A percentile compares a stretch with the other conserved stretches of the same genome.
Evolutionary conservation across 768 basidiomycete species (phyloP).

Genomic region (Holtermannia corniformis): DNA sequence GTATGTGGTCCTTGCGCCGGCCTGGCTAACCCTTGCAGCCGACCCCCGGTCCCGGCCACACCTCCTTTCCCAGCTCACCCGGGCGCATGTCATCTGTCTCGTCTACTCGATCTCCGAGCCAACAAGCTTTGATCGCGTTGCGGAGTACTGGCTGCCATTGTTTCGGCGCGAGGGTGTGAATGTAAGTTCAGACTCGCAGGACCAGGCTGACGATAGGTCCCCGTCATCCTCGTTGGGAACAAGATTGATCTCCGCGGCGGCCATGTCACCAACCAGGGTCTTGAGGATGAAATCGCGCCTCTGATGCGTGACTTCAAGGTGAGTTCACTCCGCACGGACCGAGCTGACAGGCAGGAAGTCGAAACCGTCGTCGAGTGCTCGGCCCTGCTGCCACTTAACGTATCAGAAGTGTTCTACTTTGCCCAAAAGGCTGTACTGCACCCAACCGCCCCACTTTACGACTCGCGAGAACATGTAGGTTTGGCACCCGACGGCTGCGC

Average conservation of each 20-base stretch:
- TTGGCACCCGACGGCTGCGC: slow-evolving; percentile 2
- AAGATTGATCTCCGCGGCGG: slow-evolving; percentile 95
- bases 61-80: slow-evolving; percentile 88
- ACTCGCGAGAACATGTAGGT: slow-evolving; percentile 84
- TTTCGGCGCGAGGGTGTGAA: slow-evolving; percentile 94
- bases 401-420: slow-evolving; percentile 96
- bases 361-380: slow-evolving; percentile 92
- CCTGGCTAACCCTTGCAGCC: slow-evolving; percentile 46
- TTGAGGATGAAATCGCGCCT: slow-evolving; percentile 89
- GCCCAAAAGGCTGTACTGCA: slow-evolving; percentile 96
- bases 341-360: slow-evolving; percentile 59
- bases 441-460: slow-evolving; percentile 92
- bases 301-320: slow-evolving; percentile 99
- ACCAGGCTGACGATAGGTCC: slow-evolving; percentile 52
- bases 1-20: slow-evolving; percentile 46
- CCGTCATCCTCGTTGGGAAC: slow-evolving; percentile 94
- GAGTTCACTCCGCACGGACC: slow-evolving; percentile 2
- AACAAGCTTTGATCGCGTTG: slow-evolving; percentile 91
- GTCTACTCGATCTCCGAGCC: slow-evolving; percentile 97
- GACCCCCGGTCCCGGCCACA: slow-evolving; percentile 75
- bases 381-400: slow-evolving; percentile 79
- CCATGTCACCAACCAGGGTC: slow-evolving; percentile 81
- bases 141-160: slow-evolving; percentile 94
- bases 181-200: slow-evolving; percentile 51
- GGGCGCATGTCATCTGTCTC: slow-evolving; percentile 96